A percentile compares a stretch with the other conserved stretches of the same genome.
phyloP scores from a whole-genome alignment of 192 early-diverging fungal species.

The Backusella tarrabulga region DNA sequence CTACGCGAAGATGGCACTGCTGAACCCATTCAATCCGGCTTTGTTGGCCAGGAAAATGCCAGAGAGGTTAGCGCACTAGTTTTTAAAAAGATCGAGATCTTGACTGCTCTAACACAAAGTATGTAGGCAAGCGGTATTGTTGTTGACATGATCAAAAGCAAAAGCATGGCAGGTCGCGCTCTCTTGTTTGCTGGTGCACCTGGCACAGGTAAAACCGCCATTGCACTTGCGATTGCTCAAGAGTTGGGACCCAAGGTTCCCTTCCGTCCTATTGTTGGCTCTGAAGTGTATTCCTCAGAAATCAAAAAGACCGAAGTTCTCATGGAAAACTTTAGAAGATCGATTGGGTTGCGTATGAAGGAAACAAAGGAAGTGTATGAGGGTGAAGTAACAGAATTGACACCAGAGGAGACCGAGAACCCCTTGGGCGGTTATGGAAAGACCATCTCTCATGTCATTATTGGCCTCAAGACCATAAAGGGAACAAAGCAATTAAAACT shows the following conservation, averaged over 20 bases:
- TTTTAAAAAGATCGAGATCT: background rate
- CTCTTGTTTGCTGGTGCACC: slow-evolving; percentile 94
- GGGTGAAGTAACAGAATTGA: slow-evolving; percentile 97
- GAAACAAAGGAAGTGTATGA: slow-evolving; percentile 99
- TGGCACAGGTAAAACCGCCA: slow-evolving; percentile 97
- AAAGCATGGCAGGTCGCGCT: slow-evolving; percentile 97
- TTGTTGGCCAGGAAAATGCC: slow-evolving; percentile 97
- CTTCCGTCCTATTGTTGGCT: slow-evolving; percentile 98
- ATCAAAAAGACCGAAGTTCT: slow-evolving; percentile 99
- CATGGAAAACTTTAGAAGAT: slow-evolving; percentile 98
- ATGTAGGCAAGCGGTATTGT: slow-evolving; percentile 86
- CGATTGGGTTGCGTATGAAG: slow-evolving; percentile 95
- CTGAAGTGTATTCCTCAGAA: slow-evolving; percentile 96
- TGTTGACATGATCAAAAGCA: slow-evolving; percentile 91
- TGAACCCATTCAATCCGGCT: slow-evolving; percentile 85
- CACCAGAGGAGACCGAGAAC: slow-evolving; percentile 97
- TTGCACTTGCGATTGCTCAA: slow-evolving; percentile 94
- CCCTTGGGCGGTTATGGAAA: slow-evolving; percentile 98
- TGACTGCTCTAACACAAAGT: background rate
- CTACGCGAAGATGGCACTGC: slow-evolving; percentile 84
- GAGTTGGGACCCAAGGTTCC: slow-evolving; percentile 98
- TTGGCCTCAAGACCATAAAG: slow-evolving; percentile 98
- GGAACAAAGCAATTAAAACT: slow-evolving; percentile 97
- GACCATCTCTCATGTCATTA: slow-evolving; percentile 92
- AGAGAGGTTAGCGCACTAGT: slow-evolving; percentile 66